A percentile compares a stretch with the other conserved stretches of the same genome.
Conservation (phyloP, 345 rosid species). For the Euphorbia peplus region DNA sequence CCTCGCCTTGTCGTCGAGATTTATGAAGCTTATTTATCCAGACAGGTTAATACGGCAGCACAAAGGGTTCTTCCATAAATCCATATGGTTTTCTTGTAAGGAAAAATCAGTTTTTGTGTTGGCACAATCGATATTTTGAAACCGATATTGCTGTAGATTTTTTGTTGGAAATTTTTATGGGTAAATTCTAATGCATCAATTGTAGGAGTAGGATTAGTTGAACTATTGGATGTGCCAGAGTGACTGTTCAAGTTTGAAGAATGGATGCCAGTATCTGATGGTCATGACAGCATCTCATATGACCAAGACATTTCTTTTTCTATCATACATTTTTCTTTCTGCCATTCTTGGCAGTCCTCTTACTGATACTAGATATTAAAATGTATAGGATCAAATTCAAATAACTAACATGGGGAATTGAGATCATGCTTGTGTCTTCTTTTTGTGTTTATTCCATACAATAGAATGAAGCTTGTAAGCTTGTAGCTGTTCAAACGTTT, state of each 20-base stretch:
- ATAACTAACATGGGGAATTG: no score
- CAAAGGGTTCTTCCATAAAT: slow-evolving; percentile 34
- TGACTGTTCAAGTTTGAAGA: not conserved
- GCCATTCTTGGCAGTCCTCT: not conserved
- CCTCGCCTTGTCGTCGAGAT: slow-evolving; percentile 74
- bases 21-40: slow-evolving; percentile 67
- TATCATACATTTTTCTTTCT: not conserved
- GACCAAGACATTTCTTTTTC: not conserved
- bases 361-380: no score
- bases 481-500: no score
- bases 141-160: no score
- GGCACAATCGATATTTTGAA: no score
- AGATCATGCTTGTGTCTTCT: no score
- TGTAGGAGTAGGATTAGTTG: not conserved
- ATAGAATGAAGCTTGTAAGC: no score
- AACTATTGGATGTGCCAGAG: not conserved
- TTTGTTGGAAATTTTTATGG: no score
- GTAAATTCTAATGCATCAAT: not conserved
- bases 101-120: not conserved
- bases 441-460: no score
- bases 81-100: slow-evolving; percentile 2
- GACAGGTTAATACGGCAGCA: slow-evolving; percentile 69
- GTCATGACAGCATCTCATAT: not conserved
- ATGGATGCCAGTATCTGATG: not conserved
- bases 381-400: not conserved